Percentiles rank a stretch among this genome's conserved stretches.
Conservation (phyloP, 2,329 filamentous ascomycete species). For the Parastagonospora avenae region DNA sequence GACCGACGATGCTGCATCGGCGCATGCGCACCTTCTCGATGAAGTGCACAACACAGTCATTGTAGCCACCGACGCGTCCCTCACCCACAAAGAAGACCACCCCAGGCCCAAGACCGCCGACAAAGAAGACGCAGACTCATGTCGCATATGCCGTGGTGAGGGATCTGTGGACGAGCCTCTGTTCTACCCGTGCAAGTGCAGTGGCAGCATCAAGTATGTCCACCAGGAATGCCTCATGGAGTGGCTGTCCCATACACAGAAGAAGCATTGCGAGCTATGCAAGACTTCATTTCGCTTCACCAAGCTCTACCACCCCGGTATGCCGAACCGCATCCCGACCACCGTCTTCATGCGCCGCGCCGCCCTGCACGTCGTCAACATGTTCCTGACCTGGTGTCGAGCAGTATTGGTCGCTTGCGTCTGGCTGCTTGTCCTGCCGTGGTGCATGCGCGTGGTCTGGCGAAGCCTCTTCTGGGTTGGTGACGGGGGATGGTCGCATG, state of each 20-base stretch:
- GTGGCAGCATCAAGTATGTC: slow-evolving; percentile 97
- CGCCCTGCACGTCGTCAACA: slow-evolving; percentile 71
- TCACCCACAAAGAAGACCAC: neutral
- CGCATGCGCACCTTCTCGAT: slow-evolving; percentile 17
- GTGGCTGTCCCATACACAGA: slow-evolving; percentile 97
- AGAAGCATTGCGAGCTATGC: slow-evolving; percentile 99
- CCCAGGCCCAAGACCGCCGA: slow-evolving; percentile 44
- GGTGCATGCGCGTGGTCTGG: slow-evolving; percentile 90
- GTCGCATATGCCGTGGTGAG: slow-evolving; percentile 94
- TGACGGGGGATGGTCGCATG: slow-evolving; percentile 70
- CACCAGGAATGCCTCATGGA: slow-evolving; percentile 99
- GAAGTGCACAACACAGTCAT: slow-evolving; percentile 11
- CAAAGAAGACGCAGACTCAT: slow-evolving; percentile 74
- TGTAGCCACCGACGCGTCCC: slow-evolving; percentile 2
- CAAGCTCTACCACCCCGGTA: slow-evolving; percentile 92
- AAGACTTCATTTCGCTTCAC: slow-evolving; percentile 98
- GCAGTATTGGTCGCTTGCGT: slow-evolving; percentile 79
- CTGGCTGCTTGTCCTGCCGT: slow-evolving; percentile 88
- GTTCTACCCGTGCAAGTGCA: slow-evolving; percentile 98
- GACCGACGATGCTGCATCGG: slow-evolving; percentile 20
- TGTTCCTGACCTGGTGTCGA: slow-evolving; percentile 77
- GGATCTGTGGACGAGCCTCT: slow-evolving; percentile 80
- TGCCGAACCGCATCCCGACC: slow-evolving; percentile 83
- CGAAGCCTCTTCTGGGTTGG: slow-evolving; percentile 93
- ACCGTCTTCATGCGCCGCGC: slow-evolving; percentile 82